Evolutionary conservation across 2,329 filamentous ascomycete genomes (phyloP).

Genomic region (Remersonia thermophila): DNA sequence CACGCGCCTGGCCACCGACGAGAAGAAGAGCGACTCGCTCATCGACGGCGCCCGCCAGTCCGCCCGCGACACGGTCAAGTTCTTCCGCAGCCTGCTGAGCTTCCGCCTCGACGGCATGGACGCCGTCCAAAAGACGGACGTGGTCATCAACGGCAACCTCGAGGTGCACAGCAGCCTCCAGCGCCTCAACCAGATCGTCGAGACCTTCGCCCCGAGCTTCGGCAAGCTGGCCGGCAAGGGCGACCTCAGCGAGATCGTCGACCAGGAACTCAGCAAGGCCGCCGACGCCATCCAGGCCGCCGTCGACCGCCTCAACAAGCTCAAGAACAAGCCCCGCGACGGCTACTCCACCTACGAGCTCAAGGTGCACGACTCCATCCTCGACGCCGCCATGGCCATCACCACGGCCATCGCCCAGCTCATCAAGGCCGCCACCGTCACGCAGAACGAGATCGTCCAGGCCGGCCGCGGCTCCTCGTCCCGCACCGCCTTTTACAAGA

Average conservation of each 20-base stretch:
- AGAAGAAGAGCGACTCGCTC: conserved; percentile 83
- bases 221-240: conserved; percentile 68
- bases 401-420: conserved; percentile 88
- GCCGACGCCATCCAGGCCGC: conserved; percentile 92
- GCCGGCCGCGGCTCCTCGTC: conserved; percentile 81
- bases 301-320: conserved; percentile 73
- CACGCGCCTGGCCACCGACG: conserved; percentile 82
- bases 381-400: conserved; percentile 84
- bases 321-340: conserved; percentile 93
- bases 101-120: conserved; percentile 89
- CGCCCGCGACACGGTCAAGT: conserved; percentile 77
- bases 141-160: conserved; percentile 94
- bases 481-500: conserved; percentile 95
- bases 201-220: conserved; percentile 80
- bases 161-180: conserved; percentile 92
- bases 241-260: conserved; percentile 86
- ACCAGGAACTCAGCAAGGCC: conserved; percentile 81
- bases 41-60: conserved; percentile 72
- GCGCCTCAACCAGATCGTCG: conserved; percentile 83
- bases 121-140: conserved; percentile 83
- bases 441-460: conserved; percentile 92
- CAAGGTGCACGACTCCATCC: conserved; percentile 87
- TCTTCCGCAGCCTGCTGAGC: conserved; percentile 88
- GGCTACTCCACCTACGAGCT: conserved; percentile 94
- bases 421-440: conserved; percentile 86